Base-by-base conservation (phyloP, 2,329 filamentous ascomycete species). In the Colletotrichum sublineola region DNA sequence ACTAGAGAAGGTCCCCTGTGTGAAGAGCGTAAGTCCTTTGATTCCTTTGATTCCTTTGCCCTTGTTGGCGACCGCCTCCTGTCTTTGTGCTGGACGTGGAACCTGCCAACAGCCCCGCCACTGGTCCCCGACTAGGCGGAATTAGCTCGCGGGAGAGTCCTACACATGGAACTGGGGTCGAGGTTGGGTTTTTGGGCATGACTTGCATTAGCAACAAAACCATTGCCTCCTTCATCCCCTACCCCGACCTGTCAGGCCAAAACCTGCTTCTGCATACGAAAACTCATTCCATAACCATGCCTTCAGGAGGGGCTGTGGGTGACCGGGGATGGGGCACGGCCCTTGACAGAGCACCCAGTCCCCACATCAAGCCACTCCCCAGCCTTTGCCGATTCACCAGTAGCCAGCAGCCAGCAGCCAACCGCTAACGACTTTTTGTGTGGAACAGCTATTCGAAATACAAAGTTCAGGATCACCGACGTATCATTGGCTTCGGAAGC, bases 391-490 rank as follows among this genome's bases (percentile, higher is more conserved):
- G 38, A 12, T 55, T 61, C 66, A 72, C 53, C 60, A 33, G 44
- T 64, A 46, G 46, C 14, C 40, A 42, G 38, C 38, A 40, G 12
- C 62, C 76, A 68, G 38, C 38, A 40, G 12, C 62, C 76, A 68
- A 66, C 61, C 76, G 72, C 80, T 80, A 73, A 80, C 75, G 48
- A 68, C 56, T 67, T 55, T 56, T 56, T 69, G 80, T 73, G 61
- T 73, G 71, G 74, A 73, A 75, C 78, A 94, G 93, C 96, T 44
- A 98, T 99, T 79, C 95, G 96, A 77, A 99, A 99, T 83, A 94
- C 94, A 77, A 98, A 97, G 80, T 99, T 99, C 88, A 94, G 95
- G 80, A 91, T 99, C 78, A 98, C 95, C 74, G 96, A 98, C 80
- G 90, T 97, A 66, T 87, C 93, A 53, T 88, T 99, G 29, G 96